These are phyloP conservation scores for Collybia nuda DNA, from an alignment of 768 basidiomycete genomes.

Conservation along the genomic window DNA sequence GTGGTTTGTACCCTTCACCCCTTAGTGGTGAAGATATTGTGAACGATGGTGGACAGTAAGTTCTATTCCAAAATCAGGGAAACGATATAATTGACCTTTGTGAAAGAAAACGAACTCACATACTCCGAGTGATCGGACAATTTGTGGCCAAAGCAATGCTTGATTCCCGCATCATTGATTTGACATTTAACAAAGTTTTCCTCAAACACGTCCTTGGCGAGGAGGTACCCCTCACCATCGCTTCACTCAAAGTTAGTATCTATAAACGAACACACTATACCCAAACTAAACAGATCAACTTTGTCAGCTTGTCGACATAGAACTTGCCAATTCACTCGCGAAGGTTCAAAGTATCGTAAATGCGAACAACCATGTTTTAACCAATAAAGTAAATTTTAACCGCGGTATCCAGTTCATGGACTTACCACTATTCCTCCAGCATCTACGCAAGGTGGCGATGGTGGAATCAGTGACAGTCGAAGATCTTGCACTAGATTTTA, in stretches of 20 bases:
- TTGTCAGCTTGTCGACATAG: constrained; percentile 74
- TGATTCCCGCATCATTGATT: constrained; percentile 96
- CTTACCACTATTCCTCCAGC: constrained; percentile 25
- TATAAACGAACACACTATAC: not conserved
- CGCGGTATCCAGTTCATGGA: not conserved
- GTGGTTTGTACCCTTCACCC: constrained; percentile 88
- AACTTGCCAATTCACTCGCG: constrained; percentile 81
- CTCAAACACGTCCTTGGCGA: constrained; percentile 87
- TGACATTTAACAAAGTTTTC: constrained; percentile 95
- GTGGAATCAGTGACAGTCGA: constrained; percentile 70
- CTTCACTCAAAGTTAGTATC: constrained; percentile 69
- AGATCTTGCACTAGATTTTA: constrained; percentile 94
- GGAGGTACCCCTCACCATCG: constrained; percentile 78
- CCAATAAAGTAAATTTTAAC: constrained; percentile 51
- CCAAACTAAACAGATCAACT: constrained; percentile 10
- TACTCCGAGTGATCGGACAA: constrained; percentile 89
- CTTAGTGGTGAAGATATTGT: constrained; percentile 66
- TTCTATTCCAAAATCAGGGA: not conserved
- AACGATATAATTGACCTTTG: not conserved
- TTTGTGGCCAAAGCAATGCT: constrained; percentile 97
- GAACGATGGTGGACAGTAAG: constrained; percentile 77
- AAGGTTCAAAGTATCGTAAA: constrained; percentile 73
- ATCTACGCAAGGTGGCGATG: constrained; percentile 54
- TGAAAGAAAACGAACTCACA: constrained; percentile 75
- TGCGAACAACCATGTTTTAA: constrained; percentile 35